phyloP scores from a whole-genome alignment of 169 alveolate species.

The Plasmodium gallinaceum region DNA sequence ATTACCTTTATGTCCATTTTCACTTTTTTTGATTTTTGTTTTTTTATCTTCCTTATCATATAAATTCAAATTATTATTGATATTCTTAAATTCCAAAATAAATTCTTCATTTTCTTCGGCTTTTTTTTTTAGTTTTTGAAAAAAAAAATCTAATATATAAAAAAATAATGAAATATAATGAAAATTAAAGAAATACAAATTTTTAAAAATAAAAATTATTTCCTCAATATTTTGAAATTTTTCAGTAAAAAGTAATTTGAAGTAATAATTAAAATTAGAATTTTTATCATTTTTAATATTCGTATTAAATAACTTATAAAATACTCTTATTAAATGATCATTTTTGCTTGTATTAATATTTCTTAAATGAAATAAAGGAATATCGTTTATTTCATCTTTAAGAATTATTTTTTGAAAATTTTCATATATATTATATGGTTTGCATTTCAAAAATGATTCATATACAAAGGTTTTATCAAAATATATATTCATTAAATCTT shows the following conservation, averaged over 20 bases:
- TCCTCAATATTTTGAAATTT: conserved; percentile 57
- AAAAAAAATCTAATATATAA: conserved; percentile 57
- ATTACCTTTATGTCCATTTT: neutral
- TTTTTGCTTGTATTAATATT: conserved; percentile 27
- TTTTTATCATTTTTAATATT: conserved; percentile 57
- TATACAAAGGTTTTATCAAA: conserved; percentile 47
- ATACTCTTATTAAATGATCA: conserved; percentile 61
- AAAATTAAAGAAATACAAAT: conserved; percentile 47
- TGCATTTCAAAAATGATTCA: conserved; percentile 57
- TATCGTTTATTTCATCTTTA: conserved; percentile 39
- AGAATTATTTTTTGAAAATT: conserved; percentile 50
- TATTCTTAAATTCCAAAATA: conserved; percentile 14
- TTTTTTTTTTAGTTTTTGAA: conserved; percentile 44
- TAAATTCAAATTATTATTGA: neutral
- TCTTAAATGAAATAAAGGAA: conserved; percentile 35
- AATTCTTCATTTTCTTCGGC: conserved; percentile 30
- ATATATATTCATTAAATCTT: conserved; percentile 28
- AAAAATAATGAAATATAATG: conserved; percentile 61
- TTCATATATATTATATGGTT: conserved; percentile 45
- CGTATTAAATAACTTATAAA: conserved; percentile 43
- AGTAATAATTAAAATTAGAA: conserved; percentile 53
- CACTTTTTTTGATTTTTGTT: neutral
- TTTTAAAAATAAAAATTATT: conserved; percentile 53
- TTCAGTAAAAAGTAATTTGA: conserved; percentile 56
- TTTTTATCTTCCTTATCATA: neutral